phyloP scores from a whole-genome alignment of 495 filamentous ascomycete genomes.

The Penicillium psychrofluorescens region DNA sequence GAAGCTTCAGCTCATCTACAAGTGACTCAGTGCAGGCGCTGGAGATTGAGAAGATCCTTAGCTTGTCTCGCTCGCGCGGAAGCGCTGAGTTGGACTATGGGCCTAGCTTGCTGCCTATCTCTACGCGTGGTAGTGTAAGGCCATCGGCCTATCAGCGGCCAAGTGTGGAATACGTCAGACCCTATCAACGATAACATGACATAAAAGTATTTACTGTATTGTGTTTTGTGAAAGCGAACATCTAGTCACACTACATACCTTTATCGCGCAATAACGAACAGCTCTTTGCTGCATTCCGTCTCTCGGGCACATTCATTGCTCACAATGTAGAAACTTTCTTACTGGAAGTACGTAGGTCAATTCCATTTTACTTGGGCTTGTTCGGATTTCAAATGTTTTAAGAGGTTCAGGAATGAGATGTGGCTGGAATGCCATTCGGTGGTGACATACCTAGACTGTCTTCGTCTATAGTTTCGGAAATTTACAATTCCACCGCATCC shows the following conservation, averaged over 20 bases:
- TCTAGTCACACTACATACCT: no score
- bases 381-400: no score
- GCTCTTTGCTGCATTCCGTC: no score
- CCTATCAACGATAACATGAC: constrained; percentile 11
- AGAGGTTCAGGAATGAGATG: no score
- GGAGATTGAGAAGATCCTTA: constrained; percentile 28
- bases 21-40: constrained; percentile 6
- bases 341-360: no score
- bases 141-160: no score
- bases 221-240: neutral
- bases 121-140: constrained; percentile 15
- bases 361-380: no score
- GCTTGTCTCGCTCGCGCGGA: constrained; percentile 15
- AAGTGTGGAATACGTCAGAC: constrained; percentile 10
- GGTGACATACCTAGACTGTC: no score
- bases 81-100: constrained; percentile 26
- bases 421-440: no score
- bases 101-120: constrained; percentile 25
- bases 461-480: neutral
- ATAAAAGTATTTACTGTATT: neutral
- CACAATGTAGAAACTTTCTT: no score
- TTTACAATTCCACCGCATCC: constrained; percentile 5
- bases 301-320: no score
- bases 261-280: no score
- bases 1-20: neutral